Conservation (phyloP, 148 eudicot genomes). For the Chenopodium suecicum region DNA sequence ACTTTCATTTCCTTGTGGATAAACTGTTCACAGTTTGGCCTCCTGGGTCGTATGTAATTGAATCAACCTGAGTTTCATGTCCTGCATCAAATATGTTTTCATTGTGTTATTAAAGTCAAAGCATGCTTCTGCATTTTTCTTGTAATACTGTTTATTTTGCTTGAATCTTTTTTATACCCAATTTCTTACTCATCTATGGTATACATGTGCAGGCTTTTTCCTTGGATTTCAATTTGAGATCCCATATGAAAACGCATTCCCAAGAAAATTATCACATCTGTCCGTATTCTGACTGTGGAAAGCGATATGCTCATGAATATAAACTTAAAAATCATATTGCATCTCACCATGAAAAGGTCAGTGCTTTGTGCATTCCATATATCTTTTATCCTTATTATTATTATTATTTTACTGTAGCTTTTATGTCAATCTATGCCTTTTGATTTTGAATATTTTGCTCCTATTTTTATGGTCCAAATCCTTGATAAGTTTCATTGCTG, state of each 20-base stretch:
- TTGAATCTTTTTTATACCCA: background rate
- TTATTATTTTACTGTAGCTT: background rate
- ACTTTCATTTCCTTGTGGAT: background rate
- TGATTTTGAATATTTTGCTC: background rate
- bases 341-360: conserved; percentile 86
- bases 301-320: conserved; percentile 96
- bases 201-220: conserved; percentile 78
- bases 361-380: background rate
- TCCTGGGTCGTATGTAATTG: background rate
- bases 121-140: background rate
- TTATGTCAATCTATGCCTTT: background rate
- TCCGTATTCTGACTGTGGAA: conserved; percentile 88
- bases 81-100: background rate
- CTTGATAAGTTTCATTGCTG: background rate
- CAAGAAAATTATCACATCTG: conserved; percentile 96
- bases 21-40: background rate
- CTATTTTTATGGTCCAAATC: background rate
- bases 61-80: background rate
- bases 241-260: conserved; percentile 97
- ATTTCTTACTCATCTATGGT: conserved; percentile 21
- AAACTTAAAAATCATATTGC: conserved; percentile 85
- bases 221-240: conserved; percentile 91
- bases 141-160: background rate
- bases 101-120: background rate
- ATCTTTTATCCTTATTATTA: background rate